Evolutionary conservation across 192 early-diverging fungal genomes (phyloP).

Genomic region (Backusella morwellensis): DNA sequence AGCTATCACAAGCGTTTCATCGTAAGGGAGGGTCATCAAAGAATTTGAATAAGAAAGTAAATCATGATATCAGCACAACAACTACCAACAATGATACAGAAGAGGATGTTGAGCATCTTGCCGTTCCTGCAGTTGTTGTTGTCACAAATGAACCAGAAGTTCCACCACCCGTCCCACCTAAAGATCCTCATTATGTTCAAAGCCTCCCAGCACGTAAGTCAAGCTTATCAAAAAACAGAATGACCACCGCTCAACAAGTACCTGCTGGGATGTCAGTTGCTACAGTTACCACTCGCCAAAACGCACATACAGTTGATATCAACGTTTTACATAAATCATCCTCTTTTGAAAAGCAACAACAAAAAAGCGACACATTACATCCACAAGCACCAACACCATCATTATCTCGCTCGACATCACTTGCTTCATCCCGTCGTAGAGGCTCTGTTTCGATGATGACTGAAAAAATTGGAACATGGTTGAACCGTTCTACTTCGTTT

Average conservation of each 20-base stretch:
- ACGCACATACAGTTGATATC: slow-evolving; percentile 8
- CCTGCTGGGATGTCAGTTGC: slow-evolving; percentile 8
- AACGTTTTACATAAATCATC: background rate
- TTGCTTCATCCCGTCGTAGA: background rate
- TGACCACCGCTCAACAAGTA: background rate
- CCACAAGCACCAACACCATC: background rate
- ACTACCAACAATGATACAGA: background rate
- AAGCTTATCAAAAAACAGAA: background rate
- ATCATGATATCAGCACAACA: background rate
- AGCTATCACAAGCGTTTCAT: slow-evolving; percentile 14
- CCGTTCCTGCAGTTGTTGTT: background rate
- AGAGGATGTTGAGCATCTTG: background rate
- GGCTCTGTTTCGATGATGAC: slow-evolving; percentile 6
- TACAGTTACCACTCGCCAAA: slow-evolving; percentile 3
- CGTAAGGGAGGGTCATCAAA: slow-evolving; percentile 8
- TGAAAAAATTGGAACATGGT: slow-evolving; percentile 13
- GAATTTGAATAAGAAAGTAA: slow-evolving; percentile 2
- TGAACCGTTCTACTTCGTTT: slow-evolving; percentile 17
- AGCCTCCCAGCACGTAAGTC: background rate
- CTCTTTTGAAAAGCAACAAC: background rate
- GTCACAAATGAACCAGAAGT: background rate
- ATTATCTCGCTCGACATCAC: background rate
- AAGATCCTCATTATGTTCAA: background rate
- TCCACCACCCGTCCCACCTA: slow-evolving; percentile 13
- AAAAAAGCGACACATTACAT: background rate